Evolutionary conservation across 1,139 yeast genomes (phyloP), one percentile per base, ranked within the genome.

Genomic region (Nadsonia starkeyi-henricii): DNA sequence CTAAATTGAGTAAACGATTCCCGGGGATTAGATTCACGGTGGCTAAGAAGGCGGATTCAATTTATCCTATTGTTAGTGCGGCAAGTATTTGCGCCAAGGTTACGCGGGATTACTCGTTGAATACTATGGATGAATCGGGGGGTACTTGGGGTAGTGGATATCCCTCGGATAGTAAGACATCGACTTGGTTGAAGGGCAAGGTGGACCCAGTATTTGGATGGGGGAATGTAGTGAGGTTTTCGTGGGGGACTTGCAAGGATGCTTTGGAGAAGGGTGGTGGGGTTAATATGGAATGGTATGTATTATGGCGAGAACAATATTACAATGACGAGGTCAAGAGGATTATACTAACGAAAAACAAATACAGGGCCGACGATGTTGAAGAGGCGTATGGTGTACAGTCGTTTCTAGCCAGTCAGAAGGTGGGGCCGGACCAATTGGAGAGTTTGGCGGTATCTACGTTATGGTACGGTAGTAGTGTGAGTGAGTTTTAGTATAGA

Each of bases 61-160:
- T 86, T n/a, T 91, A 74, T 61, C 96, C 97, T 0, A 81, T 88
- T 47, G 99, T 93, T 3, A 83, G 95, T 63, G 85, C 94, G 0
- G 99, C 98, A 0, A 84, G 95, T n/a, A 85, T 91, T 49, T 89
- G 91, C 47, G 99, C 99, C 5, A 91, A 91, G 62, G 98, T 91
- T 2, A 86, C 98, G 0, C 75, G 99, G 59, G 98, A 91, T 63
- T 69, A 77, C 48, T 77, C 81, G 46, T 67, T 91, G 51, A 5
- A 8, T 15, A n/a, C 39, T 4, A 33, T 33, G 15, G 39, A 33
- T 4, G 62, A 57, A 51, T 55, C 57, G 36, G 66, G 62, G 2
- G 62, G 62, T 17, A 46, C 55, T 2, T 72, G 89, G 65, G 97
- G 97, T 0, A 84, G 95, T 0, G 98, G 98, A 0, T 91, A 91